Percentiles rank a stretch among this genome's conserved stretches.
These are phyloP conservation scores for Lonicera japonica DNA, from an alignment of 129 eudicot species.

Conservation along the genomic window DNA sequence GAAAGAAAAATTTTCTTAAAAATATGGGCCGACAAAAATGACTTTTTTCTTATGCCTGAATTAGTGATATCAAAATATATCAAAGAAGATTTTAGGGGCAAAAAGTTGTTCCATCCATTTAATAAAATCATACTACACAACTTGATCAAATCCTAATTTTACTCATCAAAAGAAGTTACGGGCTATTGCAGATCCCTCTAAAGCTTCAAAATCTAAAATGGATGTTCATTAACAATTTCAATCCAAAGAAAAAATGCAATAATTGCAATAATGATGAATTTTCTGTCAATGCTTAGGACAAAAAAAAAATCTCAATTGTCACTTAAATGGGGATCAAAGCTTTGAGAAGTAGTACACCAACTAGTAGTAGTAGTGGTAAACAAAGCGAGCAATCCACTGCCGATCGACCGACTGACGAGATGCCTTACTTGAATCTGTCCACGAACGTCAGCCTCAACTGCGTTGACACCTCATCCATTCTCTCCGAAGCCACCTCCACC, in stretches of 20 bases:
- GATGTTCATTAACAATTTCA: too few species aligned
- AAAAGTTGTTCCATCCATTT: neutral
- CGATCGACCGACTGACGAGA: too few species aligned
- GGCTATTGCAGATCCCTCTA: neutral
- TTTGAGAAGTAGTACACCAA: too few species aligned
- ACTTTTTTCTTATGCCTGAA: neutral
- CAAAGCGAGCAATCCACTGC: too few species aligned
- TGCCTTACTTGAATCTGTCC: constrained; percentile 12
- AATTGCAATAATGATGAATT: neutral
- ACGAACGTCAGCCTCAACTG: too few species aligned
- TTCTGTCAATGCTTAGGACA: neutral
- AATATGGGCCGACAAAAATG: neutral
- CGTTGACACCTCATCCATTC: too few species aligned
- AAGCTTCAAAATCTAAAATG: neutral
- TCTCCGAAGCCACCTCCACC: too few species aligned
- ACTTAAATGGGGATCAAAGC: neutral
- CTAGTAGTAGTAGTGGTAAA: too few species aligned
- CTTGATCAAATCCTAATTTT: neutral
- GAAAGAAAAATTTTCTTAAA: neutral
- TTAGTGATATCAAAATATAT: neutral
- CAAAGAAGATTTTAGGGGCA: neutral
- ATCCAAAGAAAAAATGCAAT: neutral
- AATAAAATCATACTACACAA: too few species aligned
- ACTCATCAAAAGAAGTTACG: too few species aligned
- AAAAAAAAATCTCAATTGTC: neutral